Conservation (phyloP, 768 basidiomycete species). For the Boletus rubropictus region DNA sequence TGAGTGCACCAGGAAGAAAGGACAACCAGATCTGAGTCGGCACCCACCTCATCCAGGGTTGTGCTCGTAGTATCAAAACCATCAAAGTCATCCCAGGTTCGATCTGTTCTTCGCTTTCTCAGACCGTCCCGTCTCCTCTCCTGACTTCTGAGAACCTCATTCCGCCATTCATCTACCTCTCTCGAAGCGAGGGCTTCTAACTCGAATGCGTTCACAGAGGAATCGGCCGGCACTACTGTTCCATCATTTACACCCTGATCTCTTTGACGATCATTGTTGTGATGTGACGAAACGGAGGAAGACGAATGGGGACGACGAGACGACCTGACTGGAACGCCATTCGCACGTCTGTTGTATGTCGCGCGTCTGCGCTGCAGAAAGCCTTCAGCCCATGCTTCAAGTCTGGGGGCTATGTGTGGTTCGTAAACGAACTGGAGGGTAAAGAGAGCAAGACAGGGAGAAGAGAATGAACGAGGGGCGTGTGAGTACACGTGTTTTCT, state of each 20-base stretch:
- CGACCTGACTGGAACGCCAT: slow-evolving; percentile 17
- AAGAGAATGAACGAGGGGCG: slow-evolving; percentile 4
- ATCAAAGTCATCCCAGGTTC: slow-evolving; percentile 9
- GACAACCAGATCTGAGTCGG: not conserved
- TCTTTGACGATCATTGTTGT: slow-evolving; percentile 5
- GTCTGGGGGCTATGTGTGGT: slow-evolving; percentile 57
- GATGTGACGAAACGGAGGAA: slow-evolving; percentile 8
- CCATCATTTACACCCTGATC: not conserved
- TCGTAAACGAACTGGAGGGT: slow-evolving; percentile 56
- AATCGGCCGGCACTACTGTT: slow-evolving; percentile 15
- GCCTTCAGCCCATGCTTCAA: slow-evolving; percentile 43
- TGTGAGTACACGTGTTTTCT: slow-evolving; percentile 19
- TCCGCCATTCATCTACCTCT: slow-evolving; percentile 52
- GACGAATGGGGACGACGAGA: slow-evolving; percentile 14
- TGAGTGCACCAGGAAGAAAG: not conserved
- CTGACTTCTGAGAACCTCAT: slow-evolving; percentile 34
- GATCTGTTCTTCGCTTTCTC: slow-evolving; percentile 6
- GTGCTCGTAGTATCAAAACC: slow-evolving; percentile 19
- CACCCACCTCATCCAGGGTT: slow-evolving; percentile 46
- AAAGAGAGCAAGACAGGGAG: not conserved
- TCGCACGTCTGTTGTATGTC: slow-evolving; percentile 23
- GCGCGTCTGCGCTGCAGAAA: slow-evolving; percentile 29
- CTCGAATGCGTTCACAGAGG: slow-evolving; percentile 34
- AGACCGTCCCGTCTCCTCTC: slow-evolving; percentile 1
- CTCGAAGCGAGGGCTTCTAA: slow-evolving; percentile 47